A percentile compares a stretch with the other conserved stretches of the same genome.
Evolutionary conservation across 768 basidiomycete genomes (phyloP).

Genomic region (Coprinellus aureogranulatus): DNA sequence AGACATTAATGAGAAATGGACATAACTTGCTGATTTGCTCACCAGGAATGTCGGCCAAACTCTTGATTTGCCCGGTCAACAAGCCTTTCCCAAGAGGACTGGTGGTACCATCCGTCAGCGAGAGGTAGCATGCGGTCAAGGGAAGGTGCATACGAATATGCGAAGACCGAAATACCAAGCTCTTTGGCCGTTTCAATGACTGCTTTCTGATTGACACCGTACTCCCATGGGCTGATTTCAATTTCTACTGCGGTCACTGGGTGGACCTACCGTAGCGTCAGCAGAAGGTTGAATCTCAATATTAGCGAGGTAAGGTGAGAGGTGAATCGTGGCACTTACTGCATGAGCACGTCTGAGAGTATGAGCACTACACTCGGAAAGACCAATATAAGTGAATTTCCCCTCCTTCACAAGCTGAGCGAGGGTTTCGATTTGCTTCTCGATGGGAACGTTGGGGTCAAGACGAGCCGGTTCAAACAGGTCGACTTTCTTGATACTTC

Average conservation of each 20-base stretch:
- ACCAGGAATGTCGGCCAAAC: background rate
- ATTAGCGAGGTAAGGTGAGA: too few species aligned
- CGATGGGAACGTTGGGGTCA: constrained; percentile 42
- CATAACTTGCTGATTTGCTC: too few species aligned
- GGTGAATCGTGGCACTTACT: too few species aligned
- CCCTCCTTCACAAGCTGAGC: too few species aligned
- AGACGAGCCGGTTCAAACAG: constrained; percentile 57
- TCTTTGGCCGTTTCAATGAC: constrained; percentile 55
- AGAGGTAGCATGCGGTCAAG: too few species aligned
- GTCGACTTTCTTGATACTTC: constrained; percentile 56
- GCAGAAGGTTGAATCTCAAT: too few species aligned
- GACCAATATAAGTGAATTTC: too few species aligned
- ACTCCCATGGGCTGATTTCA: constrained; percentile 63
- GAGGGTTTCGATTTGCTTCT: constrained; percentile 43
- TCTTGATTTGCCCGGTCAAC: constrained; percentile 50
- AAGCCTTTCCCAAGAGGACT: constrained; percentile 57
- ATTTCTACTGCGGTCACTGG: constrained; percentile 64
- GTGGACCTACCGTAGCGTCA: too few species aligned
- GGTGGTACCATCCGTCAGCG: constrained; percentile 9
- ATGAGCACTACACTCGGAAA: too few species aligned
- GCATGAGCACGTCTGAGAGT: too few species aligned
- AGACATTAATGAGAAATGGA: too few species aligned
- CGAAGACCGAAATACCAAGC: constrained; percentile 55
- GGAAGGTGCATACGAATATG: constrained; percentile 47
- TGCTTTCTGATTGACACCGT: constrained; percentile 50